Conservation (phyloP, 2,329 filamentous ascomycete species). For the Colletotrichum cordylinicola region DNA sequence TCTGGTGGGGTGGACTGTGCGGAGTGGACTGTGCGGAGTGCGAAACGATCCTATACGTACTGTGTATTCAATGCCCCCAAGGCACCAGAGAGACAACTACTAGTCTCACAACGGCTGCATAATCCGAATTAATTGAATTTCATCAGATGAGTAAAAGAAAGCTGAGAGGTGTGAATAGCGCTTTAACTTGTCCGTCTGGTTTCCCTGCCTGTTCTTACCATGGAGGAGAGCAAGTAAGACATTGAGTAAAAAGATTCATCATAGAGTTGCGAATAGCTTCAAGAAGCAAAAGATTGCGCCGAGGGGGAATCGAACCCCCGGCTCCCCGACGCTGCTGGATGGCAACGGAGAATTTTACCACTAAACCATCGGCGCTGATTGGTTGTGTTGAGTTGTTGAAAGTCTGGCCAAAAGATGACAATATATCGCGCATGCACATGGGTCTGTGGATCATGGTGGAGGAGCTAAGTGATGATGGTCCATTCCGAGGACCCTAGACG, state of each 20-base stretch:
- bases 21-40: background rate
- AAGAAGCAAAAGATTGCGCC: background rate
- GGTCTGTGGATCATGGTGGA: background rate
- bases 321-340: background rate
- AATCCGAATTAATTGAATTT: rapidly evolving
- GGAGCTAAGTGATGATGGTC: background rate
- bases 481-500: no score
- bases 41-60: no score
- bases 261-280: background rate
- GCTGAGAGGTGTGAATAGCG: no score
- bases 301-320: conserved; percentile 1
- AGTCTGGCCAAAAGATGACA: rapidly evolving
- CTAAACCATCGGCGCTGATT: background rate
- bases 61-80: background rate
- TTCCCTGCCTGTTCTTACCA: background rate
- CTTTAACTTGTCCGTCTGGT: no score
- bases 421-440: background rate
- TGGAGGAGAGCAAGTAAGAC: no score
- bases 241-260: background rate
- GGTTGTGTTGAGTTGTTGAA: background rate
- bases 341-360: conserved; percentile 8
- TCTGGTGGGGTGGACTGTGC: background rate
- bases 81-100: background rate
- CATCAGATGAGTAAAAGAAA: background rate
- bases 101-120: background rate